Conservation (phyloP, 140 eudicot genomes). For the Bidens hawaiensis region DNA sequence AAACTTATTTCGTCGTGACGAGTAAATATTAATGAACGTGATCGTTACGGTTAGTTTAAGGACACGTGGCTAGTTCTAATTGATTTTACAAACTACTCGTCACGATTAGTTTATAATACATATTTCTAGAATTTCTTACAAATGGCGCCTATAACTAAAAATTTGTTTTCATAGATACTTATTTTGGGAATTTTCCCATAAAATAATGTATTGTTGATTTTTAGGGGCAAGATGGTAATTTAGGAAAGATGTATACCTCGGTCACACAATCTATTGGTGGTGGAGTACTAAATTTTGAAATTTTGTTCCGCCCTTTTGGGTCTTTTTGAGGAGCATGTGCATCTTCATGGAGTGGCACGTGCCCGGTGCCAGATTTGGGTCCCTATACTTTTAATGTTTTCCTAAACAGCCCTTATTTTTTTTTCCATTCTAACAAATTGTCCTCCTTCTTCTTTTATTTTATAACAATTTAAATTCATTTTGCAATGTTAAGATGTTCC, state of each 20-base stretch:
- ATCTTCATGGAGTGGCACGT: constrained; percentile 36
- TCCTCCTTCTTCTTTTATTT: background rate
- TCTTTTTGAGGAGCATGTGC: constrained; percentile 41
- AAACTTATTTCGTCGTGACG: too few species aligned
- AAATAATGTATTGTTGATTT: background rate
- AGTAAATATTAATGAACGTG: too few species aligned
- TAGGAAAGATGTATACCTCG: background rate
- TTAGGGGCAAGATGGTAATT: background rate
- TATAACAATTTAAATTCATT: background rate
- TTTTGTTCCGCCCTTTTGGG: constrained; percentile 34
- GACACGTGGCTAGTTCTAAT: too few species aligned
- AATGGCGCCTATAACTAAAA: too few species aligned
- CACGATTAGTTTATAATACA: too few species aligned
- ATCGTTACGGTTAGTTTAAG: too few species aligned
- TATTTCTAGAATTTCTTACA: too few species aligned
- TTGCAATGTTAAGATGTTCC: too few species aligned
- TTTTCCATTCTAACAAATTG: background rate
- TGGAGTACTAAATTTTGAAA: constrained; percentile 19
- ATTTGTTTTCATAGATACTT: too few species aligned
- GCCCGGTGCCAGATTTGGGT: constrained; percentile 30
- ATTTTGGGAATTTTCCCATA: too few species aligned
- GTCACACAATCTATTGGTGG: background rate
- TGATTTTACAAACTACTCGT: too few species aligned
- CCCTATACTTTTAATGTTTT: background rate
- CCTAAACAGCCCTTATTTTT: background rate